These are phyloP conservation scores for Strigomonas culicis DNA, from an alignment of 208 protist genomes.

Conservation along the genomic window DNA sequence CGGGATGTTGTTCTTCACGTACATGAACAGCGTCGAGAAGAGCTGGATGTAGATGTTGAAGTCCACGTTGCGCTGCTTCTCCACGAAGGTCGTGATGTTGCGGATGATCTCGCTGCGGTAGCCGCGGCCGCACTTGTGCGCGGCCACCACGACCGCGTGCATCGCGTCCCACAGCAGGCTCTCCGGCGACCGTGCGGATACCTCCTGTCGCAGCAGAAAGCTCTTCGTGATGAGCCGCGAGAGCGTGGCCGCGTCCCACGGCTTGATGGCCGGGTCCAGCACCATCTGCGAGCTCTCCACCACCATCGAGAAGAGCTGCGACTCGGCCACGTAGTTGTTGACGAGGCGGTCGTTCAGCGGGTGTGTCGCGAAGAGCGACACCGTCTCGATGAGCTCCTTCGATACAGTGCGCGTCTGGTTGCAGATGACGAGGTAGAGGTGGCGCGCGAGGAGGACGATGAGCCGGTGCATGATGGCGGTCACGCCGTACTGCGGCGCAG, in stretches of 20 bases:
- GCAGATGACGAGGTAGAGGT: conserved; percentile 81
- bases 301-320: conserved; percentile 61
- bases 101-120: conserved; percentile 67
- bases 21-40: conserved; percentile 65
- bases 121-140: conserved; percentile 62
- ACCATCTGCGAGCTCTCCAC: conserved; percentile 57
- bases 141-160: conserved; percentile 80
- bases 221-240: conserved; percentile 51
- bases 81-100: conserved; percentile 62
- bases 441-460: conserved; percentile 76
- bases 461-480: conserved; percentile 70
- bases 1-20: conserved; percentile 52
- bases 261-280: conserved; percentile 48
- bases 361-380: conserved; percentile 69
- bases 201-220: conserved; percentile 54
- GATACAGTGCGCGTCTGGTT: conserved; percentile 34
- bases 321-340: conserved; percentile 30
- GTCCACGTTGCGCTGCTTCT: conserved; percentile 19
- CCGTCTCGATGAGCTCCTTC: conserved; percentile 49
- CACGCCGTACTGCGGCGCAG: conserved; percentile 42
- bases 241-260: conserved; percentile 75
- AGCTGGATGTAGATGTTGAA: conserved; percentile 49
- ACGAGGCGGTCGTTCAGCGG: conserved; percentile 66
- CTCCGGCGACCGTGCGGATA: conserved; percentile 34
- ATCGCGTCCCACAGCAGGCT: conserved; percentile 81